Conservation (phyloP, 2,329 filamentous ascomycete species). For the Aspergillus piperis region DNA sequence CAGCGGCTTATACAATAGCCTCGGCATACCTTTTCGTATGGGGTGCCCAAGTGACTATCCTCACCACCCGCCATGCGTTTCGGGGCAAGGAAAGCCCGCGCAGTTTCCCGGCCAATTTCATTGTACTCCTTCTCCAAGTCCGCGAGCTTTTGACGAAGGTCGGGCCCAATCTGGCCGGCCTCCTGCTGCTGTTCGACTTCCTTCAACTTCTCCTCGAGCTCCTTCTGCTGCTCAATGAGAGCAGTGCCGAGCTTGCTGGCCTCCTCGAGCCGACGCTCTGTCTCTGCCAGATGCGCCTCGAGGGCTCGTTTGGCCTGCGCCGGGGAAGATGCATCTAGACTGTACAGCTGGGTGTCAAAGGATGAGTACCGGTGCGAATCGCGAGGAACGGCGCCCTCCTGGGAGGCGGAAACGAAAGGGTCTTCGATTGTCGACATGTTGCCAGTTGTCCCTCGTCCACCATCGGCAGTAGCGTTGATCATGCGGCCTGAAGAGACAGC, state of each 20-base stretch:
- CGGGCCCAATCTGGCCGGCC: slow-evolving; percentile 76
- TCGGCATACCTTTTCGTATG: slow-evolving; percentile 49
- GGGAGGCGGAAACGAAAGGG: slow-evolving; percentile 58
- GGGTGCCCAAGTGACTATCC: slow-evolving; percentile 47
- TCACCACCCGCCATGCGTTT: slow-evolving; percentile 76
- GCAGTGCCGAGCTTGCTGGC: slow-evolving; percentile 86
- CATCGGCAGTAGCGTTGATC: slow-evolving; percentile 12
- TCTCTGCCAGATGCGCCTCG: slow-evolving; percentile 89
- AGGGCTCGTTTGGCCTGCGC: slow-evolving; percentile 84
- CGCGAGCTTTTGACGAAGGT: slow-evolving; percentile 76
- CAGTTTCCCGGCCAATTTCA: slow-evolving; percentile 86
- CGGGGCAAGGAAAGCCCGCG: slow-evolving; percentile 82
- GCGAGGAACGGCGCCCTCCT: slow-evolving; percentile 44
- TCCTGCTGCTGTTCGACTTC: slow-evolving; percentile 78
- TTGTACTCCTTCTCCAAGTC: slow-evolving; percentile 95
- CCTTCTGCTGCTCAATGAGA: slow-evolving; percentile 81
- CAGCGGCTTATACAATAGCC: not conserved
- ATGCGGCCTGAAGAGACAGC: slow-evolving; percentile 15
- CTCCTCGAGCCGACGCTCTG: slow-evolving; percentile 86
- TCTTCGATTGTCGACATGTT: slow-evolving; percentile 48
- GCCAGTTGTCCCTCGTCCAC: slow-evolving; percentile 19
- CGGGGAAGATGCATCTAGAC: slow-evolving; percentile 78
- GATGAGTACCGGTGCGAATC: slow-evolving; percentile 71
- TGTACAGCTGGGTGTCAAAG: slow-evolving; percentile 80
- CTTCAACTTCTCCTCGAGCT: slow-evolving; percentile 76